Evolutionary conservation across 352 stramenopile genomes (phyloP).

Genomic region (Globisporangium perplexum): DNA sequence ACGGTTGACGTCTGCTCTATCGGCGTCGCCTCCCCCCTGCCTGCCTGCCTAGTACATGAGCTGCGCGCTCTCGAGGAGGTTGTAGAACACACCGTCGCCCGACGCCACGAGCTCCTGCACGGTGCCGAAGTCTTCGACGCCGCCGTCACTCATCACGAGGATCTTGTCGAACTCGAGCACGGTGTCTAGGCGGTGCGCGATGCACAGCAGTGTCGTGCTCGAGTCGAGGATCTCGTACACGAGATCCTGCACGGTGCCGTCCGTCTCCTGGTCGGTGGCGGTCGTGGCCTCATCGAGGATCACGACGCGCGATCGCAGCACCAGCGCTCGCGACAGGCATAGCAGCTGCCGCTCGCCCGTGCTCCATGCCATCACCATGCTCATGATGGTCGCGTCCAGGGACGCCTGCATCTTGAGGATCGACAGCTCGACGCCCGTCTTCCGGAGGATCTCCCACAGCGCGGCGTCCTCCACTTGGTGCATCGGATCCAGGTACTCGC

Average conservation of each 20-base stretch:
- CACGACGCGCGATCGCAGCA: constrained; percentile 84
- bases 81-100: constrained; percentile 32
- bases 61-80: constrained; percentile 44
- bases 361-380: constrained; percentile 89
- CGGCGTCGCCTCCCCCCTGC: background rate
- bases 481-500: constrained; percentile 92
- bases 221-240: constrained; percentile 85
- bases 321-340: constrained; percentile 89
- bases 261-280: constrained; percentile 63
- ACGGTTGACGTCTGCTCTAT: background rate
- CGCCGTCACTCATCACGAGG: constrained; percentile 74
- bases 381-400: constrained; percentile 24
- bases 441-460: constrained; percentile 36
- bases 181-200: constrained; percentile 92
- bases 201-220: constrained; percentile 89
- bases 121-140: constrained; percentile 44
- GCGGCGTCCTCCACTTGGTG: constrained; percentile 51
- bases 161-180: constrained; percentile 92
- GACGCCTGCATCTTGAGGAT: constrained; percentile 24
- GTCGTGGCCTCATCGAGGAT: constrained; percentile 95
- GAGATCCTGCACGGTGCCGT: constrained; percentile 51
- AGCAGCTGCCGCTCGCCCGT: constrained; percentile 93
- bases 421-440: constrained; percentile 37
- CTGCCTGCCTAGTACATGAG: constrained; percentile 14
- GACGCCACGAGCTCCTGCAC: constrained; percentile 33